Conservation (phyloP, 2,329 filamentous ascomycete genomes). For the Lecanicillium sp. region DNA sequence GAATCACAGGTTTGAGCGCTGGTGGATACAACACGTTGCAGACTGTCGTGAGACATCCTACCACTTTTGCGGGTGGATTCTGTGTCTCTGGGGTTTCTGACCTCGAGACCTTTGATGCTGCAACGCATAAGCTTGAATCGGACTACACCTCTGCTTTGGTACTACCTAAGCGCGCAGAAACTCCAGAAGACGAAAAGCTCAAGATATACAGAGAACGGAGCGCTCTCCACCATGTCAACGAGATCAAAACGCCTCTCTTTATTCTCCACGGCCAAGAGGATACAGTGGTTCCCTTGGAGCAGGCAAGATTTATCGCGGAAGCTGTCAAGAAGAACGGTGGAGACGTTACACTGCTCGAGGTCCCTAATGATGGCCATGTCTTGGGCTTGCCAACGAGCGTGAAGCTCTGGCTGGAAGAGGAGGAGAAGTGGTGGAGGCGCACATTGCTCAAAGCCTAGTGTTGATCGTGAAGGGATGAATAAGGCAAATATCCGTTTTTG, state of each 20-base stretch:
- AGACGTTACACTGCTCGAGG: conserved; percentile 37
- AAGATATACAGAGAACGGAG: conserved; percentile 36
- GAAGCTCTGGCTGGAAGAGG: conserved; percentile 30
- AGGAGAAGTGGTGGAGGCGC: conserved; percentile 39
- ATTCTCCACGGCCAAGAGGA: conserved; percentile 49
- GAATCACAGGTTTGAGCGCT: conserved; percentile 41
- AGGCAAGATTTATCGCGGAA: conserved; percentile 43
- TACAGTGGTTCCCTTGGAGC: conserved; percentile 48
- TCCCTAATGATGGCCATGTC: conserved; percentile 42
- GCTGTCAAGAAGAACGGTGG: conserved; percentile 32
- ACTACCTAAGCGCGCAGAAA: conserved; percentile 19
- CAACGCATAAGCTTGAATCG: conserved; percentile 49
- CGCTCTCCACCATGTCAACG: conserved; percentile 37
- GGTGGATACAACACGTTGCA: conserved; percentile 47
- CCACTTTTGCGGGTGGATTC: conserved; percentile 39
- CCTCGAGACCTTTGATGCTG: conserved; percentile 32
- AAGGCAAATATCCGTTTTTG: too few relatives aligned
- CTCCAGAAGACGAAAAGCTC: conserved; percentile 28
- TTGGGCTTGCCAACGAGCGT: conserved; percentile 32
- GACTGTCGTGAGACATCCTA: conserved; percentile 35
- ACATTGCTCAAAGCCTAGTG: conserved; percentile 20
- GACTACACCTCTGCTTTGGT: conserved; percentile 40
- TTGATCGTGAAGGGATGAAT: too few relatives aligned
- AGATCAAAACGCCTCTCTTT: conserved; percentile 40
- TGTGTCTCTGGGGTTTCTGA: conserved; percentile 44